Evolutionary conservation across 2,329 filamentous ascomycete genomes (phyloP).

Genomic region (Hirsutella thompsonii): DNA sequence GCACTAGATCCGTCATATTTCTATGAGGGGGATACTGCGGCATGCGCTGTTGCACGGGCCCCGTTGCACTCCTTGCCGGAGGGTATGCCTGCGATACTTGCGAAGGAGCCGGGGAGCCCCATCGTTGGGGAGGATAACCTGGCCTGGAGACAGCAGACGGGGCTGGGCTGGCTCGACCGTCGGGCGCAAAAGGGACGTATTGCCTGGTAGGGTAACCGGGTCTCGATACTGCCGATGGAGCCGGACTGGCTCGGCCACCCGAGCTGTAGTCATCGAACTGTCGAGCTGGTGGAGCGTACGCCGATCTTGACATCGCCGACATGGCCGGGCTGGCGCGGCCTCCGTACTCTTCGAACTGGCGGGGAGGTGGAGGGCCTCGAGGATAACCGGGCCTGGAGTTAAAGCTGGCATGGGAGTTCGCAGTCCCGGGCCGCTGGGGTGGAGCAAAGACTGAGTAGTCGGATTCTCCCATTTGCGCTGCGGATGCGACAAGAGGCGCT

Average conservation of each 20-base stretch:
- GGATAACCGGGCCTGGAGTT: conserved; percentile 7
- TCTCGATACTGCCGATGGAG: conserved; percentile 12
- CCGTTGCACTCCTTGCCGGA: conserved; percentile 26
- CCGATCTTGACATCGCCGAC: conserved; percentile 5
- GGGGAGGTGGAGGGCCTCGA: conserved; percentile 6
- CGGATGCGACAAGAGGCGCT: conserved; percentile 46
- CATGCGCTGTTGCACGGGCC: conserved; percentile 19
- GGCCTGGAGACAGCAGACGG: conserved; percentile 13
- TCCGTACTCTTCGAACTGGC: conserved; percentile 17
- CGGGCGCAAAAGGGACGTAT: conserved; percentile 17
- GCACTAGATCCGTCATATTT: conserved; percentile 30
- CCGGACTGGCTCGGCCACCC: conserved; percentile 19
- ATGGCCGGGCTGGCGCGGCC: conserved; percentile 20
- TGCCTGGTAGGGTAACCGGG: conserved; percentile 4
- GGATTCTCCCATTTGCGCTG: conserved; percentile 42
- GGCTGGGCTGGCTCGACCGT: conserved; percentile 19
- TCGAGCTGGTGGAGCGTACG: conserved; percentile 2
- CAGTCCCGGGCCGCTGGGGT: conserved; percentile 21
- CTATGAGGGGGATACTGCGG: conserved; percentile 25
- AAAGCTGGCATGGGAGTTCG: conserved; percentile 21
- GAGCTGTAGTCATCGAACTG: conserved; percentile 18
- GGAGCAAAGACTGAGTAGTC: conserved; percentile 10
- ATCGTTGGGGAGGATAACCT: conserved; percentile 7
- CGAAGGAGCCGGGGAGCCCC: conserved; percentile 6
- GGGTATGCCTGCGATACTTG: conserved; percentile 12